A percentile compares a stretch with the other conserved stretches of the same genome.
These are phyloP conservation scores for Dichomitus squalens DNA, from an alignment of 1,284 basidiomycete species.

Conservation along the genomic window DNA sequence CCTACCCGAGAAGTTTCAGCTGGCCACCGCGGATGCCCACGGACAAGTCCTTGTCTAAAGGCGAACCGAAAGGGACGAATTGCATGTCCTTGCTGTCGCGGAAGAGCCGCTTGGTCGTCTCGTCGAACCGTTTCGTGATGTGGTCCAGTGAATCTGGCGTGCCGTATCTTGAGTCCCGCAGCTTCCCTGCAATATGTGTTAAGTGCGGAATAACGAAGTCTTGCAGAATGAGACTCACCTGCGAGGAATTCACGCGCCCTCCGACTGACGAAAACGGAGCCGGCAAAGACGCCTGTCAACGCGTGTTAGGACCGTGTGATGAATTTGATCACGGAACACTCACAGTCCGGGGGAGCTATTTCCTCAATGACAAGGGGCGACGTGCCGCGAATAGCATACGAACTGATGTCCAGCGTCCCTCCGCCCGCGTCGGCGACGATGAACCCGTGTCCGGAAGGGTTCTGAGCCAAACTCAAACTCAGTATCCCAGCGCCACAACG, in stretches of 20 bases:
- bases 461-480: constrained; percentile 38
- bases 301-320: constrained; percentile 7
- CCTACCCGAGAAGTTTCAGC: constrained; percentile 69
- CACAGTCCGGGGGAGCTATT: constrained; percentile 78
- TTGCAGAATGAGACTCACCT: constrained; percentile 40
- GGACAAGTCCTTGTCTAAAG: constrained; percentile 68
- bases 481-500: neutral
- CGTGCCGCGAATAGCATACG: constrained; percentile 69
- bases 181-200: constrained; percentile 51
- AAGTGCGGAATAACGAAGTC: neutral
- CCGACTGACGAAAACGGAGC: constrained; percentile 79
- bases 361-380: constrained; percentile 75
- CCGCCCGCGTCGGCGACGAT: constrained; percentile 79
- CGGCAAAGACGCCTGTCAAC: constrained; percentile 67
- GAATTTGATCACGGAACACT: constrained; percentile 29
- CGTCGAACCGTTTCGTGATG: constrained; percentile 73
- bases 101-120: constrained; percentile 78
- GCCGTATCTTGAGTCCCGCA: constrained; percentile 70
- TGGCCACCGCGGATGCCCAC: constrained; percentile 73
- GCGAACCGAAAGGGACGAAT: constrained; percentile 76
- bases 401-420: constrained; percentile 77
- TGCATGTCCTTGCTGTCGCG: constrained; percentile 66
- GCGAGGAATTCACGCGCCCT: constrained; percentile 68
- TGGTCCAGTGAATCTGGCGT: constrained; percentile 70
- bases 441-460: constrained; percentile 71